Conservation (phyloP, 2,329 filamentous ascomycete genomes). For the Ascochyta fabae region DNA sequence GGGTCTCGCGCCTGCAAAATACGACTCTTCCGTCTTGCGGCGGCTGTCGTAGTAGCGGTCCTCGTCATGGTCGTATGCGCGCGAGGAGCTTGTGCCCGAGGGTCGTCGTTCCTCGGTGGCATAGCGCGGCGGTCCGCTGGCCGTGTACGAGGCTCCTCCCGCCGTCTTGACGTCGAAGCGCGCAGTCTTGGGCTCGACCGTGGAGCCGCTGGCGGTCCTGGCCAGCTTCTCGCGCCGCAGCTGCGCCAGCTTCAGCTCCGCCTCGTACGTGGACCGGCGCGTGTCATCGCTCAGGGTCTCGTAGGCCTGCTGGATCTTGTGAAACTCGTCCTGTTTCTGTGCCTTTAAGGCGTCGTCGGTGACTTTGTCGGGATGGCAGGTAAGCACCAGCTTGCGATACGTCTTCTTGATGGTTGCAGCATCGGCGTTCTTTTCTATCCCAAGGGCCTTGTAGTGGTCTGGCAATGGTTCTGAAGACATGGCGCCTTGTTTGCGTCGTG, state of each 20-base stretch:
- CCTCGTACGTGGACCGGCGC: constrained; percentile 77
- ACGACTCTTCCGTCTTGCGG: constrained; percentile 50
- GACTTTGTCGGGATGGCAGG: constrained; percentile 91
- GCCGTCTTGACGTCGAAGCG: constrained; percentile 44
- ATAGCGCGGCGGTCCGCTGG: constrained; percentile 33
- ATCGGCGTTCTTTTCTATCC: constrained; percentile 74
- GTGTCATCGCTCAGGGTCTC: constrained; percentile 83
- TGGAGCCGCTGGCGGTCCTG: constrained; percentile 41
- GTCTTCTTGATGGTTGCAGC: constrained; percentile 75
- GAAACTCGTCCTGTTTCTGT: constrained; percentile 84
- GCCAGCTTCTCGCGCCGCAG: constrained; percentile 63
- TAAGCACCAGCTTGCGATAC: constrained; percentile 84
- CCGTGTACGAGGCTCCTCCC: constrained; percentile 31
- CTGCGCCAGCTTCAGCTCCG: constrained; percentile 71
- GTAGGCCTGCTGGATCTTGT: constrained; percentile 90
- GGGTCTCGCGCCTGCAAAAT: constrained; percentile 33
- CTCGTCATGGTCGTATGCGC: constrained; percentile 32
- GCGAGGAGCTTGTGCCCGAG: constrained; percentile 6
- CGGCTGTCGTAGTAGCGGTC: constrained; percentile 49
- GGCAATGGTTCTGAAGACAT: constrained; percentile 58
- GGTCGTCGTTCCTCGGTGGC: constrained; percentile 44
- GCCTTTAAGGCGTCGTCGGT: constrained; percentile 78
- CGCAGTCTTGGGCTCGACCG: constrained; percentile 39
- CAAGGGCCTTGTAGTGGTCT: constrained; percentile 82
- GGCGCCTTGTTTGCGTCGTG: constrained; percentile 16